A percentile compares a stretch with the other conserved stretches of the same genome.
phyloP scores from a whole-genome alignment of 768 basidiomycete species.

The Nidula microcarpa region DNA sequence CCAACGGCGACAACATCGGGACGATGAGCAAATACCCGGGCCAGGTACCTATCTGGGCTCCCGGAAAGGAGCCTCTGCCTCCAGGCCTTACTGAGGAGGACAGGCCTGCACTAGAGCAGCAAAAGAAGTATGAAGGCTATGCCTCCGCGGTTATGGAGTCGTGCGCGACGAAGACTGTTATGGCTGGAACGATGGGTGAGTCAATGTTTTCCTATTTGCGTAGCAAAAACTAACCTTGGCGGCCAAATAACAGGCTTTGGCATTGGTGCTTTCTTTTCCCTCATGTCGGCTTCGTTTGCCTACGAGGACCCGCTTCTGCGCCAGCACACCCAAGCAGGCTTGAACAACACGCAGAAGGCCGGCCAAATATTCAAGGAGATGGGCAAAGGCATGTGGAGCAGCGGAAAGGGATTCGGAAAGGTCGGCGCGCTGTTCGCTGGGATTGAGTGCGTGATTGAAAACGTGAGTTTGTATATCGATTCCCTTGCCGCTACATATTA shows the following conservation, averaged over 20 bases:
- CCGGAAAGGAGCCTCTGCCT: conserved; percentile 87
- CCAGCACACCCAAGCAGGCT: conserved; percentile 48
- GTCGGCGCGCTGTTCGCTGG: conserved; percentile 95
- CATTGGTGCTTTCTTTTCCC: conserved; percentile 91
- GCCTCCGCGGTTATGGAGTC: conserved; percentile 78
- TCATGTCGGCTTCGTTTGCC: conserved; percentile 93
- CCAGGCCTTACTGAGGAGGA: conserved; percentile 83
- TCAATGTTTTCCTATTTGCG: conserved; percentile 19
- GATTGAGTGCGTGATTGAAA: conserved; percentile 93
- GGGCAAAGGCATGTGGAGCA: conserved; percentile 88
- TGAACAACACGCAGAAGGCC: conserved; percentile 75
- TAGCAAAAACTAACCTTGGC: not conserved
- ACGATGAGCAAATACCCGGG: conserved; percentile 24
- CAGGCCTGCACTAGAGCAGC: conserved; percentile 57
- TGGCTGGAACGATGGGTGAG: conserved; percentile 80
- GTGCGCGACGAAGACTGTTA: conserved; percentile 76
- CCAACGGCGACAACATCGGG: no score
- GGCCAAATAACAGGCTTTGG: conserved; percentile 62
- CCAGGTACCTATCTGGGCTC: conserved; percentile 73
- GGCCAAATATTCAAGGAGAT: conserved; percentile 88
- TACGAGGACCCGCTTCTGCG: conserved; percentile 92
- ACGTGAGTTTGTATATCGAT: conserved; percentile 48
- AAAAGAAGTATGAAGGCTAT: conserved; percentile 75
- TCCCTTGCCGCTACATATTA: not conserved
- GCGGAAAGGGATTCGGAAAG: conserved; percentile 90